Percentiles rank a stretch among this genome's conserved stretches.
Evolutionary conservation across 2,329 filamentous ascomycete genomes (phyloP).

Genomic region (Huntiella savannae): DNA sequence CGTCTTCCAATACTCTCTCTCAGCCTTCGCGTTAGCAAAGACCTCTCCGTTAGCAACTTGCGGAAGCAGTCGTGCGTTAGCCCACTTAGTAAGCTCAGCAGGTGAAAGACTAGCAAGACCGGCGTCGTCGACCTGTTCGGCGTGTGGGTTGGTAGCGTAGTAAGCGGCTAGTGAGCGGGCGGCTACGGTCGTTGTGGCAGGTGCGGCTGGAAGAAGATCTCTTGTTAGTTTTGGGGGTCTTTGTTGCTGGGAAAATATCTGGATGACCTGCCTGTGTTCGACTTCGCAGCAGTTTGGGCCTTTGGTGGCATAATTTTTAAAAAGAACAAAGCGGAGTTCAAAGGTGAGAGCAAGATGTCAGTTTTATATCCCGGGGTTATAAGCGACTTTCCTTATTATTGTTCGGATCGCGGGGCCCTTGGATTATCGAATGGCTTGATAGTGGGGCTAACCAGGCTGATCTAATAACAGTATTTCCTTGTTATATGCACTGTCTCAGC

Average conservation of each 20-base stretch:
- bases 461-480: neutral
- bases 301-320: conserved; percentile 20
- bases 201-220: neutral
- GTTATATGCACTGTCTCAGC: too few species aligned
- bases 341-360: too few species aligned
- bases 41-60: conserved; percentile 21
- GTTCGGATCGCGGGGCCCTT: too few species aligned
- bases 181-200: conserved; percentile 24
- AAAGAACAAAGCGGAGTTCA: too few species aligned
- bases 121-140: conserved; percentile 24
- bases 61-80: conserved; percentile 27
- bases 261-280: conserved; percentile 13
- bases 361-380: too few species aligned
- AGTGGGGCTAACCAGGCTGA: too few species aligned
- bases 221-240: too few species aligned
- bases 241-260: too few species aligned
- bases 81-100: conserved; percentile 30
- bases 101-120: conserved; percentile 27
- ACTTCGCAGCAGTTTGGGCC: conserved; percentile 20
- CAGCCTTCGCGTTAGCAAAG: conserved; percentile 25
- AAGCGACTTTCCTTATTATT: too few species aligned
- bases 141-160: conserved; percentile 31
- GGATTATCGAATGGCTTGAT: too few species aligned
- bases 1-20: conserved; percentile 39
- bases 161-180: conserved; percentile 29